Evolutionary conservation across 805 yeast genomes (phyloP).

Genomic region (Lipomyces kockii): DNA sequence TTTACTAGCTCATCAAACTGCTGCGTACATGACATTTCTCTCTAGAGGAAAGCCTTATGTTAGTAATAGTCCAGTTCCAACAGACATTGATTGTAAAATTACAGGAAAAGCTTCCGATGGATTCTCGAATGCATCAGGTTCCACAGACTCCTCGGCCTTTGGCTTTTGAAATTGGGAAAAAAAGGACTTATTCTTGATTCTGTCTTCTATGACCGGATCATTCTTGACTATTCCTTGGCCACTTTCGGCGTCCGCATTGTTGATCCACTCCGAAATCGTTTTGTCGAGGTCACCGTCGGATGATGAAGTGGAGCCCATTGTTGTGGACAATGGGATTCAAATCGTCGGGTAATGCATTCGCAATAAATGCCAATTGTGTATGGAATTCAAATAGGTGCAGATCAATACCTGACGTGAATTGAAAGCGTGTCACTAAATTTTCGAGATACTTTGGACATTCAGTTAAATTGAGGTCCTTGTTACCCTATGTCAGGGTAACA

Average conservation of each 20-base stretch:
- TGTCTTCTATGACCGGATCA: slow-evolving; percentile 1
- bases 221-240: neutral
- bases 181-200: neutral
- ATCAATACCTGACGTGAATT: neutral
- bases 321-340: neutral
- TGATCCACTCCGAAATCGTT: slow-evolving; percentile 19
- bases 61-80: neutral
- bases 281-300: slow-evolving; percentile 17
- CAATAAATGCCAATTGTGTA: neutral
- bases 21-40: slow-evolving; percentile 73
- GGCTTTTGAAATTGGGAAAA: neutral
- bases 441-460: no score
- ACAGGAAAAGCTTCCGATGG: slow-evolving; percentile 25
- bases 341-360: neutral
- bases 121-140: neutral
- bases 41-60: slow-evolving; percentile 28
- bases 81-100: neutral
- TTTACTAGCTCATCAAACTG: slow-evolving; percentile 85
- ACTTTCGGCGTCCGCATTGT: neutral
- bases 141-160: neutral
- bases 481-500: no score
- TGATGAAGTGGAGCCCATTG: slow-evolving; percentile 1
- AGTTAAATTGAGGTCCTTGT: no score
- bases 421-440: neutral
- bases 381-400: neutral